These are phyloP conservation scores for Backusella tarrabulga DNA, from an alignment of 192 early-diverging fungal genomes.

Conservation along the genomic window DNA sequence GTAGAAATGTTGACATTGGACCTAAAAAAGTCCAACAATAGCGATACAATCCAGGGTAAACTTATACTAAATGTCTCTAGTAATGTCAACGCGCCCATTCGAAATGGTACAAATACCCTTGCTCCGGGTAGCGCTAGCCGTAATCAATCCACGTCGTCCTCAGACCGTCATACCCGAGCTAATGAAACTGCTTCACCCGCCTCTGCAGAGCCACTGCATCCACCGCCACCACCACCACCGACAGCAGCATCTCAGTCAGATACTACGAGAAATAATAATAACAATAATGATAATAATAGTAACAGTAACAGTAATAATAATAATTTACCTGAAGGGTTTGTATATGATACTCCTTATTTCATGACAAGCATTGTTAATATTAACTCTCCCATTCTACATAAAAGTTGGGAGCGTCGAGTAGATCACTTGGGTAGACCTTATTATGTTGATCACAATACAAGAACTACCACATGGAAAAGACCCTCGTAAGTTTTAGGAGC, in stretches of 20 bases:
- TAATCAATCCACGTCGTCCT: not conserved
- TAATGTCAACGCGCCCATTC: slow-evolving; percentile 50
- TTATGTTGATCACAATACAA: slow-evolving; percentile 98
- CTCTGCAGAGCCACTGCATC: not conserved
- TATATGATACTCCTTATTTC: not conserved
- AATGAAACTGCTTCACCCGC: not conserved
- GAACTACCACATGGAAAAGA: slow-evolving; percentile 91
- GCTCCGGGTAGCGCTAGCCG: not conserved
- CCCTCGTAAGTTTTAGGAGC: slow-evolving; percentile 37
- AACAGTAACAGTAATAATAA: not conserved
- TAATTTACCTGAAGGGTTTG: slow-evolving; percentile 9
- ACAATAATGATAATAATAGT: not conserved
- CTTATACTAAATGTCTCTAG: slow-evolving; percentile 76
- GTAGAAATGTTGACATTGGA: slow-evolving; percentile 85
- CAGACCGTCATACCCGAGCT: not conserved
- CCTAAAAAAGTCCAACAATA: slow-evolving; percentile 80
- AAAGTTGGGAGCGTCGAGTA: slow-evolving; percentile 92
- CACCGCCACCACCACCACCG: not conserved
- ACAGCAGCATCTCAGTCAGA: not conserved
- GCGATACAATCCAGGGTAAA: slow-evolving; percentile 85
- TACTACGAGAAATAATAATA: not conserved
- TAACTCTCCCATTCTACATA: slow-evolving; percentile 34
- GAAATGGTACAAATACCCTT: slow-evolving; percentile 34
- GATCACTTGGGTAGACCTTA: slow-evolving; percentile 94
- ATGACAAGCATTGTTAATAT: slow-evolving; percentile 62